Evolutionary conservation across 2,329 filamentous ascomycete species (phyloP).

Genomic region (Septoria linicola): DNA sequence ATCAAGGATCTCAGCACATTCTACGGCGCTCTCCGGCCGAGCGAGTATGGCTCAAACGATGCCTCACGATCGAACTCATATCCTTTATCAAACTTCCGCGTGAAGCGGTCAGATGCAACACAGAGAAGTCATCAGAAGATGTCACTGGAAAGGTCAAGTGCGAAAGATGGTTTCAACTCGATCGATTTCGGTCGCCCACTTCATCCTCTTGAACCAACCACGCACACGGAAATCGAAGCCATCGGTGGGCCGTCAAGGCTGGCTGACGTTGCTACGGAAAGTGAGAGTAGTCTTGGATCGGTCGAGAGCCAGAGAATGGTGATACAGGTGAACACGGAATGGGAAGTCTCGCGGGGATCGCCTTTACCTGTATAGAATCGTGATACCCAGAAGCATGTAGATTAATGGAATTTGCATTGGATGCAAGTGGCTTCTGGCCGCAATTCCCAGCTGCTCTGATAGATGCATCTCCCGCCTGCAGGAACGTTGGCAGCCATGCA

Average conservation of each 20-base stretch:
- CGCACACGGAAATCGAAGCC: conserved; percentile 14
- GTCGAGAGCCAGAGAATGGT: conserved; percentile 16
- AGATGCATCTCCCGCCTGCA: no score
- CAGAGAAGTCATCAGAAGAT: not conserved
- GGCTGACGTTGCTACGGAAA: conserved; percentile 1
- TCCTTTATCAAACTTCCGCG: conserved; percentile 10
- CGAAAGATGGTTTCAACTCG: not conserved
- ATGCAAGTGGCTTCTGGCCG: no score
- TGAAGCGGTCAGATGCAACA: conserved; percentile 2
- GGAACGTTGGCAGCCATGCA: no score
- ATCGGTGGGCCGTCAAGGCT: not conserved
- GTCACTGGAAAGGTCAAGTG: conserved; percentile 1
- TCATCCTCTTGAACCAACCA: conserved; percentile 1
- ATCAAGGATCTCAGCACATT: conserved; percentile 22
- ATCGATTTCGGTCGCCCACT: conserved; percentile 12
- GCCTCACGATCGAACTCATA: conserved; percentile 9
- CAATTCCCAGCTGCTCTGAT: no score
- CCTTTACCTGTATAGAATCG: not conserved
- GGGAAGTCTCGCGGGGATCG: conserved; percentile 7
- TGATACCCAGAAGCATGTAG: no score
- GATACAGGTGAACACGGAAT: conserved; percentile 13
- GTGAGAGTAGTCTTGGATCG: conserved; percentile 7
- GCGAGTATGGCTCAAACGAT: conserved; percentile 6
- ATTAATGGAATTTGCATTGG: no score
- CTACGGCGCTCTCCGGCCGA: conserved; percentile 19